A percentile compares a stretch with the other conserved stretches of the same genome.
phyloP scores from a whole-genome alignment of 106 monocot genomes.

The Apostasia shenzhenica region DNA sequence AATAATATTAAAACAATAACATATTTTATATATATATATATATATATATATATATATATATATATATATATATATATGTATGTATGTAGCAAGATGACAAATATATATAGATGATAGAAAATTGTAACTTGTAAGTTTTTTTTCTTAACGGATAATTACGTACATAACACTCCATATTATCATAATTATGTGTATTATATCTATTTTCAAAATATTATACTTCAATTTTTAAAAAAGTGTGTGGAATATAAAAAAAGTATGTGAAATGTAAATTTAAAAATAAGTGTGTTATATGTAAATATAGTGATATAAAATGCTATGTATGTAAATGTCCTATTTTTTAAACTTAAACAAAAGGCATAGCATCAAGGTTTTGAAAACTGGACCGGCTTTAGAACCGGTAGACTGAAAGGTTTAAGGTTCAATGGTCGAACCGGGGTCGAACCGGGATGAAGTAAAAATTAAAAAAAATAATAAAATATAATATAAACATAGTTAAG shows the following conservation, averaged over 20 bases:
- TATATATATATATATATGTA: neutral
- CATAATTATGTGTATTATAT: neutral
- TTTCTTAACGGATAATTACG: too few relatives aligned
- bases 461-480: too few relatives aligned
- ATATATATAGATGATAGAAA: too few relatives aligned
- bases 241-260: neutral
- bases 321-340: too few relatives aligned
- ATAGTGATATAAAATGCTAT: too few relatives aligned
- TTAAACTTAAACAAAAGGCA: too few relatives aligned
- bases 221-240: neutral
- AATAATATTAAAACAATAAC: neutral
- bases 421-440: too few relatives aligned
- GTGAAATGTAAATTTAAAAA: neutral
- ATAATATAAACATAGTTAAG: too few relatives aligned
- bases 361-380: neutral
- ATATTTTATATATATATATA: neutral
- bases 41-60: slow-evolving; percentile 2
- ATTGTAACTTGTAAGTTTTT: too few relatives aligned
- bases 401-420: too few relatives aligned
- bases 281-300: too few relatives aligned
- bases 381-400: neutral
- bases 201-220: neutral
- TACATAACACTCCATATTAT: neutral
- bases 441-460: too few relatives aligned
- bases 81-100: neutral